These are phyloP conservation scores for Pouteria campechiana DNA, from an alignment of 179 eudicot genomes.

Conservation along the genomic window DNA sequence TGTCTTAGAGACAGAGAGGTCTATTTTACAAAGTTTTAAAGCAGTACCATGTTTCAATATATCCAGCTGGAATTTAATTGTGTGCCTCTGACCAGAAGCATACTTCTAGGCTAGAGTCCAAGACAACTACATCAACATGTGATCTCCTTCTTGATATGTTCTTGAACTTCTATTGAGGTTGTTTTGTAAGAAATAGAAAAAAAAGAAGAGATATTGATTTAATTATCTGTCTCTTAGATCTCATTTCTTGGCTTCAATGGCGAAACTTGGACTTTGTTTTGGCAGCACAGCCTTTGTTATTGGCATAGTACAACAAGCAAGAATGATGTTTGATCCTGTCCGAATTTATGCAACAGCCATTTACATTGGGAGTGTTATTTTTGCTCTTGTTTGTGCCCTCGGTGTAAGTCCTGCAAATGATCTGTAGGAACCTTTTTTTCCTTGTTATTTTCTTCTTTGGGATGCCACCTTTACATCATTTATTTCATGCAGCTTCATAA, in stretches of 20 bases:
- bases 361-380: slow-evolving; percentile 58
- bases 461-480: neutral
- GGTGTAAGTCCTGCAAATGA: slow-evolving; percentile 37
- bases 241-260: slow-evolving; percentile 3
- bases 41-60: too few species aligned
- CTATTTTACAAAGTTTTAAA: too few species aligned
- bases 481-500: slow-evolving; percentile 57
- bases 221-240: neutral
- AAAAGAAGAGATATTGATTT: too few species aligned
- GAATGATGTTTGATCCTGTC: slow-evolving; percentile 90
- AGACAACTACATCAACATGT: too few species aligned
- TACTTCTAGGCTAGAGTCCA: too few species aligned
- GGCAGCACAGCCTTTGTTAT: slow-evolving; percentile 94
- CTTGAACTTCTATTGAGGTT: too few species aligned
- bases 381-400: slow-evolving; percentile 73
- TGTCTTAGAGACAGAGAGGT: too few species aligned
- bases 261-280: slow-evolving; percentile 16
- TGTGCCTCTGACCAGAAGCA: too few species aligned
- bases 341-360: slow-evolving; percentile 78
- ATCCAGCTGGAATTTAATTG: too few species aligned
- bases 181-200: too few species aligned
- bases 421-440: neutral
- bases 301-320: slow-evolving; percentile 65
- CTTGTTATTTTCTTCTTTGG: neutral
- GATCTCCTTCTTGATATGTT: too few species aligned